These are phyloP conservation scores for Gamarada debralockiae DNA, from an alignment of 495 filamentous ascomycete genomes.

Conservation along the genomic window DNA sequence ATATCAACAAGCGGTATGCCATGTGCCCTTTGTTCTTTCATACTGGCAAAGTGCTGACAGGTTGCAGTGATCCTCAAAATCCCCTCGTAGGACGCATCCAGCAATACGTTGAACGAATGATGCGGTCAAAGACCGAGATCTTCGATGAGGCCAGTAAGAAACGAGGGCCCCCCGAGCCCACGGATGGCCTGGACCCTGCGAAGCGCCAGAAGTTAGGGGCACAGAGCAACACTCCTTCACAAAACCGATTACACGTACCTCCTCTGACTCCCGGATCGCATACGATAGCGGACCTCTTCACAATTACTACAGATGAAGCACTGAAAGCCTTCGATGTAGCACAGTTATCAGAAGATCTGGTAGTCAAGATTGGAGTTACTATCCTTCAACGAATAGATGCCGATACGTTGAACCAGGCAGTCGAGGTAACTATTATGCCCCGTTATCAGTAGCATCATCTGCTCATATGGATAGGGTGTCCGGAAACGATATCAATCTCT, in stretches of 20 bases:
- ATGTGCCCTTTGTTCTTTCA: not conserved
- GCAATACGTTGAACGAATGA: constrained; percentile 73
- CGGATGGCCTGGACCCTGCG: constrained; percentile 61
- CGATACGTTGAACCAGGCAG: constrained; percentile 59
- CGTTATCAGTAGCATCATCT: constrained; percentile 40
- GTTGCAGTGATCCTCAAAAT: constrained; percentile 63
- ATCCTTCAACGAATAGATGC: constrained; percentile 62
- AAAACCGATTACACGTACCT: constrained; percentile 49
- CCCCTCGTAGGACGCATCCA: constrained; percentile 69
- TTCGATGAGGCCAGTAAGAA: constrained; percentile 78
- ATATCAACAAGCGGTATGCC: constrained; percentile 70
- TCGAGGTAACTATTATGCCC: constrained; percentile 42
- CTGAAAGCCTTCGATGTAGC: constrained; percentile 79
- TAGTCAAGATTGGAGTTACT: constrained; percentile 71
- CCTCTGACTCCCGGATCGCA: constrained; percentile 69
- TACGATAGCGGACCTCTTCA: constrained; percentile 77
- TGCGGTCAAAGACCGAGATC: constrained; percentile 67
- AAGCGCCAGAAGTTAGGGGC: constrained; percentile 69
- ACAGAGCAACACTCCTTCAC: constrained; percentile 39
- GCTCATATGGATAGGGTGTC: constrained; percentile 22
- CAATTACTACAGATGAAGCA: constrained; percentile 67
- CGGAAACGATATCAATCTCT: constrained; percentile 26
- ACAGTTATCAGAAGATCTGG: constrained; percentile 65
- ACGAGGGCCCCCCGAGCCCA: constrained; percentile 58
- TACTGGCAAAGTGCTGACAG: constrained; percentile 4